Evolutionary conservation across 2,329 filamentous ascomycete species (phyloP).

Genomic region (Sarocladium oryzae): DNA sequence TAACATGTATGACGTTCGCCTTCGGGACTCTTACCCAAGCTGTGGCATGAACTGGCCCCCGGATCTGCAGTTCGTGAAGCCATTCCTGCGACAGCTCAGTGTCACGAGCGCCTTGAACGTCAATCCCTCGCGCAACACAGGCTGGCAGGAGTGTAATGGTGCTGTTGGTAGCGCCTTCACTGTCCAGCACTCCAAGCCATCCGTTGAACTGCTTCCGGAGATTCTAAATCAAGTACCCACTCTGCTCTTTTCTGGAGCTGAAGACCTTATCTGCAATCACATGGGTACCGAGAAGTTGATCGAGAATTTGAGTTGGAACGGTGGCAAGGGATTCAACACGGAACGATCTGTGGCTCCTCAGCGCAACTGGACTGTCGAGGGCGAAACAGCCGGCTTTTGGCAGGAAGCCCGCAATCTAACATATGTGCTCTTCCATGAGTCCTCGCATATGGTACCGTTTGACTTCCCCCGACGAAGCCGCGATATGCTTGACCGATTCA

Average conservation of each 20-base stretch:
- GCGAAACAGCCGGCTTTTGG: conserved; percentile 80
- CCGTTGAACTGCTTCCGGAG: conserved; percentile 68
- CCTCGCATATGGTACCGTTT: conserved; percentile 97
- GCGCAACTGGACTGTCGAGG: conserved; percentile 90
- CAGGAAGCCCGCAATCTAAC: conserved; percentile 93
- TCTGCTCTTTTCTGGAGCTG: conserved; percentile 84
- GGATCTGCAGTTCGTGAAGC: conserved; percentile 69
- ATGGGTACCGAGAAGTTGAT: conserved; percentile 89
- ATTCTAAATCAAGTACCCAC: conserved; percentile 72
- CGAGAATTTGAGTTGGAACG: conserved; percentile 85
- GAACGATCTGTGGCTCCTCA: conserved; percentile 89
- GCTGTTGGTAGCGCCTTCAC: conserved; percentile 68
- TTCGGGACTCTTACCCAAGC: conserved; percentile 70
- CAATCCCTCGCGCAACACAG: conserved; percentile 71
- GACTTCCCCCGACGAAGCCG: conserved; percentile 79
- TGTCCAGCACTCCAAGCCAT: conserved; percentile 63
- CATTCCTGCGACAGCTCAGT: conserved; percentile 78
- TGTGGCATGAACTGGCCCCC: conserved; percentile 99
- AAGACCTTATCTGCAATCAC: conserved; percentile 97
- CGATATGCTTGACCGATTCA: conserved; percentile 97
- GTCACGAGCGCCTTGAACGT: conserved; percentile 78
- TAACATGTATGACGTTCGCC: conserved; percentile 97
- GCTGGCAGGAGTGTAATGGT: conserved; percentile 87
- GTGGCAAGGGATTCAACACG: conserved; percentile 84
- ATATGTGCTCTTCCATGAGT: conserved; percentile 91